Conservation (phyloP, 306 rosid species). For the Carpinus fangiana region DNA sequence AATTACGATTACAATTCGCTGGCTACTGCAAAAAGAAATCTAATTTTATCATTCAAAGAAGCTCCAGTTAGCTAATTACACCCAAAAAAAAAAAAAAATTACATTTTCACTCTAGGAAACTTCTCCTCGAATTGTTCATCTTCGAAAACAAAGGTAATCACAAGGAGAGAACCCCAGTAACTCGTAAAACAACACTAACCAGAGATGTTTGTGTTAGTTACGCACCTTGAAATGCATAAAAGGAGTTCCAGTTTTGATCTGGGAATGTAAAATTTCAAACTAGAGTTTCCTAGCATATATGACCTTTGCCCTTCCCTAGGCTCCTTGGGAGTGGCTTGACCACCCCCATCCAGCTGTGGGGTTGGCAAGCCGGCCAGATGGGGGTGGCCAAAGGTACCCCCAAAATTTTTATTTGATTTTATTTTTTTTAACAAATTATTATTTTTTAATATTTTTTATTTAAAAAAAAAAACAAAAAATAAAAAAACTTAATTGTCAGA, state of each 20-base stretch:
- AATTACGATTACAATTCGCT: no score
- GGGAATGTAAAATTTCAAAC: slow-evolving; percentile 54
- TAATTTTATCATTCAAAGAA: not conserved
- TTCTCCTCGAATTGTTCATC: not conserved
- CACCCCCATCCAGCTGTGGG: no score
- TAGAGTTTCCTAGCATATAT: slow-evolving; percentile 31
- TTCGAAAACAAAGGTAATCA: slow-evolving; percentile 4
- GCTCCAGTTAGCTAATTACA: not conserved
- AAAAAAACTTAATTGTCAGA: no score
- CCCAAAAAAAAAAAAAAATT: no score
- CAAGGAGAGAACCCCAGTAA: not conserved
- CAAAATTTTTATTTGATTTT: no score
- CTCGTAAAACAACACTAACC: not conserved
- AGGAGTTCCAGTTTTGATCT: slow-evolving; percentile 63
- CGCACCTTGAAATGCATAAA: slow-evolving; percentile 61
- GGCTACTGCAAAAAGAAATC: not conserved
- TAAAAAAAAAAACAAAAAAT: no score
- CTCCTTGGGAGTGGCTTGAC: no score
- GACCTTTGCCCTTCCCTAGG: slow-evolving; percentile 78
- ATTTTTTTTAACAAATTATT: no score
- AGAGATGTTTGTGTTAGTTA: not conserved
- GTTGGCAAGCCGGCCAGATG: no score
- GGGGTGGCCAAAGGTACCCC: no score
- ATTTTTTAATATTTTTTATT: no score
- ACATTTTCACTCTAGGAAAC: not conserved